A percentile compares a stretch with the other conserved stretches of the same genome.
These are phyloP conservation scores for Syzygium syzygioides DNA, from an alignment of 441 rosid species.

Conservation along the genomic window DNA sequence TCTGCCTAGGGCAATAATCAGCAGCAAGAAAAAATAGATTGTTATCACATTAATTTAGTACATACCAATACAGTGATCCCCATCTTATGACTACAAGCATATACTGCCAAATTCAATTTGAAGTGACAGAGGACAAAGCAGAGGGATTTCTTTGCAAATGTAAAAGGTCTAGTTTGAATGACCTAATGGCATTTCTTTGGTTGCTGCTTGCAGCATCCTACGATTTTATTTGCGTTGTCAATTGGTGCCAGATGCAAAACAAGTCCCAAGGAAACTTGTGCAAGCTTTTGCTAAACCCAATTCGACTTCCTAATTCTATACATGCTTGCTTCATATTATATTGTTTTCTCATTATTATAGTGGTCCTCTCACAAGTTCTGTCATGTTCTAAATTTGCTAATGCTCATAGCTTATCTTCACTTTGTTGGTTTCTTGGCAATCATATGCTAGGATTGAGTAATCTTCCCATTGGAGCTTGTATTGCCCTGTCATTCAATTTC, in stretches of 20 bases:
- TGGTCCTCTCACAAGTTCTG: neutral
- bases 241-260: neutral
- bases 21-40: too few species aligned
- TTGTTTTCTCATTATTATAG: neutral
- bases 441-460: neutral
- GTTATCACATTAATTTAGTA: neutral
- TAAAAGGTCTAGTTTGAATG: neutral
- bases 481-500: neutral
- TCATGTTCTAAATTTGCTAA: neutral
- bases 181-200: neutral
- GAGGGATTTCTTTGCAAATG: neutral
- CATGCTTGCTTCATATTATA: neutral
- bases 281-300: neutral
- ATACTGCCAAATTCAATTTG: too few species aligned
- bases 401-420: neutral
- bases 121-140: neutral
- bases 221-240: too few species aligned
- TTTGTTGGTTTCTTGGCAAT: neutral
- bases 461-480: neutral
- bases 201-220: neutral
- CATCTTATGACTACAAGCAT: neutral
- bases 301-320: neutral
- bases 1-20: neutral
- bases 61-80: neutral
- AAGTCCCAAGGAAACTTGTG: neutral